Percentiles rank a stretch among this genome's conserved stretches.
Conservation (phyloP, 129 eudicot genomes). For the Flaveria brownii region DNA sequence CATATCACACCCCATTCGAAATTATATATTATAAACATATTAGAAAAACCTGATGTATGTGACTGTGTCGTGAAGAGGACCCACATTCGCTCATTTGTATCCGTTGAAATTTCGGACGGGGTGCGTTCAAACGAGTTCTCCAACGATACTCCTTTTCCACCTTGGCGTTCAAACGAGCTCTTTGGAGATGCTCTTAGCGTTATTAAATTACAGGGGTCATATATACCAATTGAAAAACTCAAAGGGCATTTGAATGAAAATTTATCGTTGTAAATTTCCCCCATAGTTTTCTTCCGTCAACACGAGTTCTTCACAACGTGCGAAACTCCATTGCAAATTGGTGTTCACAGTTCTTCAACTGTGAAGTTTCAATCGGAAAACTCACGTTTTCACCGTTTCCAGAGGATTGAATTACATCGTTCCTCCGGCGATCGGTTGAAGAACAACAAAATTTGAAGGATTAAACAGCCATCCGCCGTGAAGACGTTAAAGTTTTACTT, state of each 20-base stretch:
- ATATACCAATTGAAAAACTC: not conserved
- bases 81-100: too few relatives aligned
- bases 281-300: not conserved
- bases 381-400: not conserved
- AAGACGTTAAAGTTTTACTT: slow-evolving; percentile 8
- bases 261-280: not conserved
- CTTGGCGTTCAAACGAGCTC: too few relatives aligned
- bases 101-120: too few relatives aligned
- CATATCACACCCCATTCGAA: too few relatives aligned
- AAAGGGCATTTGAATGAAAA: not conserved
- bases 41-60: too few relatives aligned
- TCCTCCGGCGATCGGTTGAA: slow-evolving; percentile 19
- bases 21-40: too few relatives aligned
- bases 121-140: too few relatives aligned
- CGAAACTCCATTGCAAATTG: slow-evolving; percentile 17
- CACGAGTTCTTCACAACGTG: too few relatives aligned
- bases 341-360: slow-evolving; percentile 14
- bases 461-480: not conserved
- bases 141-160: too few relatives aligned
- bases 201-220: too few relatives aligned
- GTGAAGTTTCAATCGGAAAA: slow-evolving; percentile 8
- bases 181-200: too few relatives aligned
- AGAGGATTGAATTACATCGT: slow-evolving; percentile 17
- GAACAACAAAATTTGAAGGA: not conserved
- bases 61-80: too few relatives aligned